Percentiles rank a stretch among this genome's conserved stretches.
Conservation (phyloP, 2,329 filamentous ascomycete genomes). For the Zalaria sp. region DNA sequence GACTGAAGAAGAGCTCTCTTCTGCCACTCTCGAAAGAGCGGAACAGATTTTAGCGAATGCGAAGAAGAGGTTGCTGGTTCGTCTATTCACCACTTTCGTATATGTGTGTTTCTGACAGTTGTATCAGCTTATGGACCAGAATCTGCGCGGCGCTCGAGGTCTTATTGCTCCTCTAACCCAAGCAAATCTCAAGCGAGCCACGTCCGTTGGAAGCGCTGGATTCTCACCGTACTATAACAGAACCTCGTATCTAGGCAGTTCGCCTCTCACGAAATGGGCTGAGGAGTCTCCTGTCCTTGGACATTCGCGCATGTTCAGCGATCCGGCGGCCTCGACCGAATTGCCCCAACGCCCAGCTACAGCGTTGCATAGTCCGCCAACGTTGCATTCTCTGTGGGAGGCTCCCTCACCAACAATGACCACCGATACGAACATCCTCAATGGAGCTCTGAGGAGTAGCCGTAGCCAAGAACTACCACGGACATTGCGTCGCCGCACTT, state of each 20-base stretch:
- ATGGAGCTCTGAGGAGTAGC: constrained; percentile 13
- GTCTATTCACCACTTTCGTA: neutral
- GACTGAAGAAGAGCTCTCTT: constrained; percentile 47
- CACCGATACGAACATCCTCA: too few relatives aligned
- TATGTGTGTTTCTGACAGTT: too few relatives aligned
- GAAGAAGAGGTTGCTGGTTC: constrained; percentile 70
- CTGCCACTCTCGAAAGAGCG: constrained; percentile 63
- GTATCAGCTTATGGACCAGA: constrained; percentile 78
- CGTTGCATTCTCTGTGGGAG: constrained; percentile 6
- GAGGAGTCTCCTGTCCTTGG: constrained; percentile 18
- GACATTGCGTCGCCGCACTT: neutral
- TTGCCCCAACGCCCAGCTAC: constrained; percentile 23
- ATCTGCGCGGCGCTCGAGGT: constrained; percentile 60
- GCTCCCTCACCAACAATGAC: too few relatives aligned
- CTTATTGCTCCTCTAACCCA: constrained; percentile 20
- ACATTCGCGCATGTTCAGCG: constrained; percentile 49
- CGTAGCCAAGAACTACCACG: constrained; percentile 23
- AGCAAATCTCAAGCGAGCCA: constrained; percentile 22
- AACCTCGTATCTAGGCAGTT: neutral
- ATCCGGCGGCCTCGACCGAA: constrained; percentile 29
- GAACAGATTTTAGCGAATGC: constrained; percentile 88
- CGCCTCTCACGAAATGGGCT: neutral
- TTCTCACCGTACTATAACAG: neutral
- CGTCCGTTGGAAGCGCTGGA: constrained; percentile 10
- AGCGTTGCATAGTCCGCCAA: constrained; percentile 6